Conservation (phyloP, 2,329 filamentous ascomycete species). For the Neonectria hederae region DNA sequence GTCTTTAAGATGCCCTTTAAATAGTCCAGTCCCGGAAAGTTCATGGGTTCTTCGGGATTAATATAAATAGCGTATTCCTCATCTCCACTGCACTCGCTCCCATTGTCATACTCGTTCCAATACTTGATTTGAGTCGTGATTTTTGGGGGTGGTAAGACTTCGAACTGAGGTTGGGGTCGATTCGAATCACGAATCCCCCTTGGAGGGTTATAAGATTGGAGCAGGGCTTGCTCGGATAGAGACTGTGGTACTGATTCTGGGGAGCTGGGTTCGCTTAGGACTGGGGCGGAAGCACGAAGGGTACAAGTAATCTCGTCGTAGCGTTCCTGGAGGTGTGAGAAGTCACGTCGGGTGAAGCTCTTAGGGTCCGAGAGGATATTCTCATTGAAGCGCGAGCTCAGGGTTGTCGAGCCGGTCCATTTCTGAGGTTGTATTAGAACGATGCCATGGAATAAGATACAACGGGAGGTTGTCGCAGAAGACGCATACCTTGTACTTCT, state of each 20-base stretch:
- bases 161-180: constrained; percentile 42
- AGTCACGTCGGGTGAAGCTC: constrained; percentile 76
- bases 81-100: constrained; percentile 72
- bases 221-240: constrained; percentile 21
- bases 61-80: constrained; percentile 76
- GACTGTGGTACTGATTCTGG: constrained; percentile 42
- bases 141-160: constrained; percentile 44
- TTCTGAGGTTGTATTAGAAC: constrained; percentile 58
- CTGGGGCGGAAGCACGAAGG: constrained; percentile 58
- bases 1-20: constrained; percentile 62
- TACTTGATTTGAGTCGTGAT: constrained; percentile 59
- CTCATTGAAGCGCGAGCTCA: constrained; percentile 73
- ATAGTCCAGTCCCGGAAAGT: constrained; percentile 71
- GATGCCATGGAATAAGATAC: neutral
- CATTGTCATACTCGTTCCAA: constrained; percentile 90
- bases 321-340: constrained; percentile 60
- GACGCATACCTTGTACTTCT: constrained; percentile 73
- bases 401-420: constrained; percentile 78
- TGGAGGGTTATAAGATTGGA: constrained; percentile 21
- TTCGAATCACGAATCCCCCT: constrained; percentile 34
- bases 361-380: constrained; percentile 72
- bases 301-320: constrained; percentile 60
- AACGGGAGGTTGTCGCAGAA: neutral
- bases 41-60: constrained; percentile 69
- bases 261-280: constrained; percentile 52